Evolutionary conservation across 129 eudicot genomes (phyloP).

Genomic region (Artemisia tridentata): DNA sequence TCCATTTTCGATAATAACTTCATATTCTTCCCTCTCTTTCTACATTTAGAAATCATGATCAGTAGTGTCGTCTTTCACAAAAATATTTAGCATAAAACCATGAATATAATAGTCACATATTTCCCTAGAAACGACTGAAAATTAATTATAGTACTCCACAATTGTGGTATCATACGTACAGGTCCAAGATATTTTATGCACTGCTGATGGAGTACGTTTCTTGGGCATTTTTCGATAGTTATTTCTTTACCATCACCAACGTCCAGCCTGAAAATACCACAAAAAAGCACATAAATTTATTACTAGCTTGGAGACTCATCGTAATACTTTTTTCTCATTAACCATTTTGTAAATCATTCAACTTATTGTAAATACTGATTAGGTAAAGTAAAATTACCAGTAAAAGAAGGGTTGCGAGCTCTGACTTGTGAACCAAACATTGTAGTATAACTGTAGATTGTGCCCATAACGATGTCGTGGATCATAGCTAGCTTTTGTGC

Average conservation of each 20-base stretch:
- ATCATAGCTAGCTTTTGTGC: slow-evolving; percentile 77
- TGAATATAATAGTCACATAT: no score
- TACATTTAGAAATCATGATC: slow-evolving; percentile 19
- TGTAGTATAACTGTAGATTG: slow-evolving; percentile 63
- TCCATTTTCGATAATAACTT: slow-evolving; percentile 62
- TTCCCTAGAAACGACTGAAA: no score
- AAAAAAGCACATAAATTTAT: background rate
- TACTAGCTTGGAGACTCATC: no score
- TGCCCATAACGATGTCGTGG: slow-evolving; percentile 88
- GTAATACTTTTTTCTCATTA: no score
- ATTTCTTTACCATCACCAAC: slow-evolving; percentile 91
- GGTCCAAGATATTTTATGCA: slow-evolving; percentile 93
- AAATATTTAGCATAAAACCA: no score
- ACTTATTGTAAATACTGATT: no score
- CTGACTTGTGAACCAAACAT: slow-evolving; percentile 61
- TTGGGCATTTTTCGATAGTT: slow-evolving; percentile 57
- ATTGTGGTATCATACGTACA: slow-evolving; percentile 31
- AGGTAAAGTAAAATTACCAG: slow-evolving; percentile 39
- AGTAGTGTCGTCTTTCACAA: background rate
- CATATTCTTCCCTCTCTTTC: slow-evolving; percentile 87
- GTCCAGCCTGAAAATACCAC: slow-evolving; percentile 61
- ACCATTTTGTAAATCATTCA: no score
- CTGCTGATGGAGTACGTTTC: slow-evolving; percentile 59
- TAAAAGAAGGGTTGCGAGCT: slow-evolving; percentile 79
- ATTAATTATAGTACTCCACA: no score